These are phyloP conservation scores for Oryza brachyantha DNA, from an alignment of 176 grass and related monocot species.

Conservation along the genomic window DNA sequence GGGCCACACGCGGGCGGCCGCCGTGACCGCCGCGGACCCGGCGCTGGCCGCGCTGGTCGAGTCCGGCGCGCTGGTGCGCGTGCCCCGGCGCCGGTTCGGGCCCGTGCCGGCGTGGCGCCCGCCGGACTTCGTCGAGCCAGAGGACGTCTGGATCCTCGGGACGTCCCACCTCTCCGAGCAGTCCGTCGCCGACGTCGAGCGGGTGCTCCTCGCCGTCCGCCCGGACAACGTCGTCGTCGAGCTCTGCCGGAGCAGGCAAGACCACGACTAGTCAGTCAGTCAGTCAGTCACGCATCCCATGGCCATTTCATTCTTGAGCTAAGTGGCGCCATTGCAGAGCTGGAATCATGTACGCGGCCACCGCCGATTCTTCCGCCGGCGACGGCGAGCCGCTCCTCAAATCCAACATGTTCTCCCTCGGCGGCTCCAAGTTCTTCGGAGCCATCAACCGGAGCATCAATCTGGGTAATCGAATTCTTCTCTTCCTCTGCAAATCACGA, in stretches of 20 bases:
- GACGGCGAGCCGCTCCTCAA: slow-evolving; percentile 53
- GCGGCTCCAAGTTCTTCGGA: slow-evolving; percentile 65
- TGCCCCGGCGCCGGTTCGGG: slow-evolving; percentile 73
- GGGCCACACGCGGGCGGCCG: slow-evolving; percentile 51
- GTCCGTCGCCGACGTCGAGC: slow-evolving; percentile 63
- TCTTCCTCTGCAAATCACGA: neutral
- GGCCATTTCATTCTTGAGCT: slow-evolving; percentile 11
- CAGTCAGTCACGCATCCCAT: no score
- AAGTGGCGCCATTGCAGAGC: slow-evolving; percentile 65
- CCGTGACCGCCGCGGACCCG: slow-evolving; percentile 30
- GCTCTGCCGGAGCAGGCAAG: slow-evolving; percentile 97
- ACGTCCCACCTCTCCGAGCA: slow-evolving; percentile 80
- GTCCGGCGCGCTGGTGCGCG: slow-evolving; percentile 68
- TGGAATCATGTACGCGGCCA: slow-evolving; percentile 85
- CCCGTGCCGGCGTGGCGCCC: slow-evolving; percentile 79
- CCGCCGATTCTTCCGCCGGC: slow-evolving; percentile 5
- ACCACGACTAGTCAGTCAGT: neutral
- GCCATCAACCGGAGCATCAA: slow-evolving; percentile 89
- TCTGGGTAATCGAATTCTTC: slow-evolving; percentile 40
- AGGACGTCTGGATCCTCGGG: slow-evolving; percentile 77
- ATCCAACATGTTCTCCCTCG: slow-evolving; percentile 87
- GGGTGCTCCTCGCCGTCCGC: slow-evolving; percentile 56
- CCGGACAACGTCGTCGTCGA: slow-evolving; percentile 94
- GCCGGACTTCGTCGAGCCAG: slow-evolving; percentile 73
- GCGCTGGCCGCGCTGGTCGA: slow-evolving; percentile 68